Conservation (phyloP, 208 protist species). For the Leishmania mexicana region DNA sequence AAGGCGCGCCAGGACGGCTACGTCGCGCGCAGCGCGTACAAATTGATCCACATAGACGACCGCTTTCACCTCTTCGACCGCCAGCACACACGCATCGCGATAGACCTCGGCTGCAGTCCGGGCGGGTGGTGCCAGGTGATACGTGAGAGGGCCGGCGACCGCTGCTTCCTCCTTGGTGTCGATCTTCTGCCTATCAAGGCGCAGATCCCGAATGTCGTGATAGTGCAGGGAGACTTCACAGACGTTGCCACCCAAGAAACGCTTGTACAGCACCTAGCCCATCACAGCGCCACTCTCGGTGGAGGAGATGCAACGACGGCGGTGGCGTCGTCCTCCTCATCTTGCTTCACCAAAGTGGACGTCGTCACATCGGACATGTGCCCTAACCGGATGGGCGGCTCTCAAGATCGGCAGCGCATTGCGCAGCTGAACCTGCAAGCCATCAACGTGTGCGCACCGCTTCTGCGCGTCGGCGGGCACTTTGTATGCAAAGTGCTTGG, state of each 20-base stretch:
- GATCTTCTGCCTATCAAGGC: conserved; percentile 64
- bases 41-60: conserved; percentile 73
- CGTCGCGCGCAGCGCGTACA: conserved; percentile 83
- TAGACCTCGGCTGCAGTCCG: conserved; percentile 88
- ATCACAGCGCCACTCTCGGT: not conserved
- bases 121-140: conserved; percentile 87
- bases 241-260: conserved; percentile 35
- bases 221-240: conserved; percentile 83
- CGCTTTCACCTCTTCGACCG: conserved; percentile 62
- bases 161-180: conserved; percentile 74
- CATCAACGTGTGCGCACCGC: conserved; percentile 45
- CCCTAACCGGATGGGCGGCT: conserved; percentile 73
- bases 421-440: conserved; percentile 52
- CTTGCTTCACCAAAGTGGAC: conserved; percentile 37
- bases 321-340: not conserved
- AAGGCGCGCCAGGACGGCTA: conserved; percentile 71
- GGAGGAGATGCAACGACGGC: not conserved
- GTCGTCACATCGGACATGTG: conserved; percentile 89
- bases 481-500: conserved; percentile 87
- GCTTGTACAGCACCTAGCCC: conserved; percentile 37
- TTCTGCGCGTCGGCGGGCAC: conserved; percentile 64
- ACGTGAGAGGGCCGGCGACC: conserved; percentile 59
- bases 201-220: conserved; percentile 56
- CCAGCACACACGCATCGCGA: conserved; percentile 46
- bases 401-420: conserved; percentile 72